A percentile compares a stretch with the other conserved stretches of the same genome.
phyloP scores from a whole-genome alignment of 495 filamentous ascomycete species.

The Neurospora sp. region DNA sequence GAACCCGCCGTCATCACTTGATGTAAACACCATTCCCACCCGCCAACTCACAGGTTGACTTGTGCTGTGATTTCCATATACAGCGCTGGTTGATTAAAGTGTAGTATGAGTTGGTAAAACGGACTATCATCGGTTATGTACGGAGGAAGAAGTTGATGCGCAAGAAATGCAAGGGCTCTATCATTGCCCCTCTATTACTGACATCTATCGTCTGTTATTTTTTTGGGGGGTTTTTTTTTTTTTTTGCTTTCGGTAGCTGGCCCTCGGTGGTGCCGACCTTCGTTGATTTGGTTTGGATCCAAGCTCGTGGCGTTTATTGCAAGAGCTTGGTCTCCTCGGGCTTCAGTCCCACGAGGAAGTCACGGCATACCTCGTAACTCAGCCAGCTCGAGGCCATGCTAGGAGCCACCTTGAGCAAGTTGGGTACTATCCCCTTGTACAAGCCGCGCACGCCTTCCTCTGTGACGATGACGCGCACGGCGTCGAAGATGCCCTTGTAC shows the following conservation, averaged over 20 bases:
- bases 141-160: neutral
- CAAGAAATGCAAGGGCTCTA: neutral
- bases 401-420: slow-evolving; percentile 91
- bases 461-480: slow-evolving; percentile 65
- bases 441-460: slow-evolving; percentile 63
- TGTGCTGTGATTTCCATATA: neutral
- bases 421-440: slow-evolving; percentile 90
- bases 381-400: slow-evolving; percentile 99
- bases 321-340: slow-evolving; percentile 24
- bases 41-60: neutral
- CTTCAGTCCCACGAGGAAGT: slow-evolving; percentile 61
- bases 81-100: neutral
- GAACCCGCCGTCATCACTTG: neutral
- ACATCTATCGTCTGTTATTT: neutral
- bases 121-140: neutral
- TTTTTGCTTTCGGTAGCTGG: neutral
- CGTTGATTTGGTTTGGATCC: neutral
- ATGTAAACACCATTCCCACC: neutral
- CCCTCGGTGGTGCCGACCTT: neutral
- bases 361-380: slow-evolving; percentile 86
- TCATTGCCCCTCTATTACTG: neutral
- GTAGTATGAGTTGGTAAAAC: neutral
- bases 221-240: neutral
- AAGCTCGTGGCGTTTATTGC: slow-evolving; percentile 4
- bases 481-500: slow-evolving; percentile 80